Conservation (phyloP, 805 yeast genomes). For the Candida saitoana region DNA sequence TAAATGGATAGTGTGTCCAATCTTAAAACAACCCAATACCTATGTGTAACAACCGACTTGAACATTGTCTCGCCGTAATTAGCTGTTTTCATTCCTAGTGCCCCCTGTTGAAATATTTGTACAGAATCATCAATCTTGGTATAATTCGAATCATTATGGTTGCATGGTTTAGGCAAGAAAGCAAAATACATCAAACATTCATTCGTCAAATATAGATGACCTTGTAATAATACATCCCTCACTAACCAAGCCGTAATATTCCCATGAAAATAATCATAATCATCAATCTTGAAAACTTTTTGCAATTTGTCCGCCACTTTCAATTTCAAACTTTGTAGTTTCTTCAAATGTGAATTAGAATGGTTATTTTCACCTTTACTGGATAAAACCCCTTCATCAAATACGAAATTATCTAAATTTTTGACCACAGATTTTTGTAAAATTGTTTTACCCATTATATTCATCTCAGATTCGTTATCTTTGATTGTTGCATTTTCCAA, state of each 20-base stretch:
- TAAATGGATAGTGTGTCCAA: slow-evolving; percentile 67
- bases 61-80: slow-evolving; percentile 37
- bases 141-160: slow-evolving; percentile 4
- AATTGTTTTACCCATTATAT: slow-evolving; percentile 5
- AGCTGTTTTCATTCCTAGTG: slow-evolving; percentile 35
- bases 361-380: slow-evolving; percentile 9
- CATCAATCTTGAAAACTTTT: slow-evolving; percentile 41
- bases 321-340: slow-evolving; percentile 17
- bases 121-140: slow-evolving; percentile 21
- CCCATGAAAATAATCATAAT: slow-evolving; percentile 52
- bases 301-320: slow-evolving; percentile 33
- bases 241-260: slow-evolving; percentile 77
- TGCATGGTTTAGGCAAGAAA: slow-evolving; percentile 53
- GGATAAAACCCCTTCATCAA: slow-evolving; percentile 7
- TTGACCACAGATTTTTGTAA: slow-evolving; percentile 29
- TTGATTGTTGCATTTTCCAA: slow-evolving; percentile 2
- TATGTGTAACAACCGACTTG: slow-evolving; percentile 32
- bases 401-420: slow-evolving; percentile 16
- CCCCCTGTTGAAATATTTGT: slow-evolving; percentile 29
- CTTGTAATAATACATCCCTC: slow-evolving; percentile 79
- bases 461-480: background rate
- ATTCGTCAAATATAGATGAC: slow-evolving; percentile 72
- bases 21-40: slow-evolving; percentile 80
- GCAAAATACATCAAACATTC: slow-evolving; percentile 71
- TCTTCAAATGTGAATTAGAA: slow-evolving; percentile 8